Conservation (phyloP, 2,329 filamentous ascomycete species). For the Rhynchosporium secalis region DNA sequence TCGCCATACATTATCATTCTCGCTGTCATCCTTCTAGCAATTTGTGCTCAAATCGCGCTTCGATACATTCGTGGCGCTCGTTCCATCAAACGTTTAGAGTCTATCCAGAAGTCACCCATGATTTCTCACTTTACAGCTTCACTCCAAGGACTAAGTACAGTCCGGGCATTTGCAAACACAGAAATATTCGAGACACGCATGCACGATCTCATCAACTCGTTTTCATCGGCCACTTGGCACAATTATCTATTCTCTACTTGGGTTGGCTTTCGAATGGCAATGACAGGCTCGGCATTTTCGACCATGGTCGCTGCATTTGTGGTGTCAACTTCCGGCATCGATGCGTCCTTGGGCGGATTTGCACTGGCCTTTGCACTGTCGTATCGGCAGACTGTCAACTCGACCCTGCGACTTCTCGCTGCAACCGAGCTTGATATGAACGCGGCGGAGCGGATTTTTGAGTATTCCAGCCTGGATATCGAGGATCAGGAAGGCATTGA, state of each 20-base stretch:
- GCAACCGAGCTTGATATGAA: slow-evolving; percentile 77
- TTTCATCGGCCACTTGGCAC: slow-evolving; percentile 65
- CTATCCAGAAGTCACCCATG: slow-evolving; percentile 71
- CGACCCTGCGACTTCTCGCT: slow-evolving; percentile 64
- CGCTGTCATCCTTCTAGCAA: slow-evolving; percentile 55
- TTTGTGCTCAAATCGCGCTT: slow-evolving; percentile 21
- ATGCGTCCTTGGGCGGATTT: slow-evolving; percentile 71
- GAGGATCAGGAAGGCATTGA: slow-evolving; percentile 63
- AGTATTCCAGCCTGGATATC: slow-evolving; percentile 67
- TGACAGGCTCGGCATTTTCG: slow-evolving; percentile 68
- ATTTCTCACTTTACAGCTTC: slow-evolving; percentile 70
- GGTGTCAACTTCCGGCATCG: slow-evolving; percentile 58
- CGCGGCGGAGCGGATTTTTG: slow-evolving; percentile 69
- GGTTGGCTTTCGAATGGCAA: slow-evolving; percentile 69
- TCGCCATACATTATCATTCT: slow-evolving; percentile 66
- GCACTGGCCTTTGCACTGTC: slow-evolving; percentile 71
- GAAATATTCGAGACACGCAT: slow-evolving; percentile 66
- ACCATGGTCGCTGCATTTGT: slow-evolving; percentile 64
- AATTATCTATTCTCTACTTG: slow-evolving; percentile 57
- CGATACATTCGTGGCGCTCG: slow-evolving; percentile 65
- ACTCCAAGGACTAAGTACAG: slow-evolving; percentile 69
- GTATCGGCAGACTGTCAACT: slow-evolving; percentile 63
- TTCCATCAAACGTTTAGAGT: slow-evolving; percentile 74
- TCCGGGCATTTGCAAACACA: slow-evolving; percentile 71
- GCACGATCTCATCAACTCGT: slow-evolving; percentile 65